phyloP scores from a whole-genome alignment of 225 moss, liverwort and hornwort species.

The Asterella californica region DNA sequence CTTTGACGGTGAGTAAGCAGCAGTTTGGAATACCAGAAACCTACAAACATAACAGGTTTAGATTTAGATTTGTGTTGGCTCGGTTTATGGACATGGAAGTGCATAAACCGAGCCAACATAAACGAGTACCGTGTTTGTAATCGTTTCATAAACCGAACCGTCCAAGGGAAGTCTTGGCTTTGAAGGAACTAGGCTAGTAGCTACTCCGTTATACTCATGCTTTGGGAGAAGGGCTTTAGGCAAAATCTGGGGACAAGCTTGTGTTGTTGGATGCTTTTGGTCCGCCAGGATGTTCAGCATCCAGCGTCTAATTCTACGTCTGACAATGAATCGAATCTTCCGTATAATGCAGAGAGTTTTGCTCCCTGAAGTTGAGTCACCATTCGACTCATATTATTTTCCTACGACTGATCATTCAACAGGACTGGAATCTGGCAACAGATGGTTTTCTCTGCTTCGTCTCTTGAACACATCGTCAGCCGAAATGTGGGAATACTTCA shows the following conservation, averaged over 20 bases:
- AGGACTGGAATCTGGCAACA: conserved; percentile 17
- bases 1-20: conserved; percentile 51
- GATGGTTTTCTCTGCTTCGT: conserved; percentile 49
- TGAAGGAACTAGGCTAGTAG: not conserved
- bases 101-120: too few relatives aligned
- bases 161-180: too few relatives aligned
- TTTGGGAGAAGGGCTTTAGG: not conserved
- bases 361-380: conserved; percentile 55
- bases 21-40: not conserved
- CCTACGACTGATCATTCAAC: conserved; percentile 24
- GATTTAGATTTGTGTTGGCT: too few relatives aligned
- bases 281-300: not conserved
- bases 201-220: too few relatives aligned
- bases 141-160: too few relatives aligned
- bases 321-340: not conserved
- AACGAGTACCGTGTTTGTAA: too few relatives aligned
- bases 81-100: too few relatives aligned
- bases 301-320: not conserved
- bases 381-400: conserved; percentile 68
- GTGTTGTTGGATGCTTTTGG: not conserved
- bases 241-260: not conserved
- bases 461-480: conserved; percentile 28
- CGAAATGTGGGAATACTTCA: conserved; percentile 51
- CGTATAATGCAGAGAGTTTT: conserved; percentile 56
- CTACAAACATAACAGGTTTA: too few relatives aligned